phyloP scores from a whole-genome alignment of 306 rosid genomes.

The Cucurbita argyrosperma region DNA sequence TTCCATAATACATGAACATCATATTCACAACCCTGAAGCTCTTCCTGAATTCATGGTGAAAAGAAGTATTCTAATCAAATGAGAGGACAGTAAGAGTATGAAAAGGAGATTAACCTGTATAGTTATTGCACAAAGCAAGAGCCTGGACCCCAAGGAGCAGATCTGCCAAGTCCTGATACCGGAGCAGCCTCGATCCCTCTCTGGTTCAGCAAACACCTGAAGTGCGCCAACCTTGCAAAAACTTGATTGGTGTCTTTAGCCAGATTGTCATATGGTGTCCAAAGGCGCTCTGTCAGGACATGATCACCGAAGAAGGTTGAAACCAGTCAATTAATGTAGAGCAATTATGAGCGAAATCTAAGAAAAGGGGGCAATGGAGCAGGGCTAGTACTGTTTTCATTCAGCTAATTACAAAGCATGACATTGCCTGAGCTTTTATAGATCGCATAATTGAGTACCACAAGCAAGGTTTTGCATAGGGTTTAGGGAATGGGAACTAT shows the following conservation, averaged over 20 bases:
- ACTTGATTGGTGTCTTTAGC: slow-evolving; percentile 24
- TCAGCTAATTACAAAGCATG: background rate
- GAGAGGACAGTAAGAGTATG: background rate
- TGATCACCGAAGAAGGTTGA: background rate
- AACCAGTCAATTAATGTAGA: background rate
- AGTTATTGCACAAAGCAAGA: slow-evolving; percentile 23
- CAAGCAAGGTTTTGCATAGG: background rate
- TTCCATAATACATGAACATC: background rate
- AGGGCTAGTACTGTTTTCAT: background rate
- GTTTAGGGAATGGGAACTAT: background rate
- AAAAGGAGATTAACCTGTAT: background rate
- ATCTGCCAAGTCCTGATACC: slow-evolving; percentile 22
- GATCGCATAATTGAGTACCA: background rate
- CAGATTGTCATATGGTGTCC: slow-evolving; percentile 27
- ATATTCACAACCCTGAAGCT: background rate
- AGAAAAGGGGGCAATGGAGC: background rate
- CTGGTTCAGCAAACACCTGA: slow-evolving; percentile 30
- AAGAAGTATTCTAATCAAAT: background rate
- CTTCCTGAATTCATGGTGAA: background rate
- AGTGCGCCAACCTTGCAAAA: slow-evolving; percentile 24
- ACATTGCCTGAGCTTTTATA: background rate
- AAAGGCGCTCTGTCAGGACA: slow-evolving; percentile 22
- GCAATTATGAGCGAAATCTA: background rate
- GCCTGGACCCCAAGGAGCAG: slow-evolving; percentile 24
- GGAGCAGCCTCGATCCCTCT: slow-evolving; percentile 37